These are phyloP conservation scores for Phytophthora crassamura DNA, from an alignment of 352 stramenopile species.

Conservation along the genomic window DNA sequence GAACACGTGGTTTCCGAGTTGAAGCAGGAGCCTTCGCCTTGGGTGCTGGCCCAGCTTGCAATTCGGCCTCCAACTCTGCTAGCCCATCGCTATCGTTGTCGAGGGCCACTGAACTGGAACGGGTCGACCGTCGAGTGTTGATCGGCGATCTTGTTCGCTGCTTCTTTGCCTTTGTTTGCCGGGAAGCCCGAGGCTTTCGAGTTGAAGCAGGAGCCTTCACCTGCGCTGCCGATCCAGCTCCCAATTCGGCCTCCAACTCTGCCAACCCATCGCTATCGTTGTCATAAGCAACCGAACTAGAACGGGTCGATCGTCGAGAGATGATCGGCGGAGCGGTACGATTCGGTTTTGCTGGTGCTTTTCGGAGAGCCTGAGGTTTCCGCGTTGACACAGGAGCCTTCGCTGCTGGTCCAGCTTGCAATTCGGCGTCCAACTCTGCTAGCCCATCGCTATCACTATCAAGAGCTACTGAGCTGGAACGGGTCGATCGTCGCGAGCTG, in stretches of 20 bases:
- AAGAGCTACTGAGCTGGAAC: conserved; percentile 36
- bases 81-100: conserved; percentile 60
- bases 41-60: conserved; percentile 25
- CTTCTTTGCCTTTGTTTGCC: not conserved
- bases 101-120: conserved; percentile 40
- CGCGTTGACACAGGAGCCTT: too few species aligned
- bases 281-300: conserved; percentile 31
- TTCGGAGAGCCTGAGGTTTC: too few species aligned
- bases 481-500: conserved; percentile 31
- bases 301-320: too few species aligned
- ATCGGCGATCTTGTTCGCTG: not conserved
- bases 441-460: conserved; percentile 64
- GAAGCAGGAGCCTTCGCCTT: not conserved
- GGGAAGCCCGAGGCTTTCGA: conserved; percentile 3
- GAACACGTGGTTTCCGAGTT: too few species aligned
- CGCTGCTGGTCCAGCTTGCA: conserved; percentile 16
- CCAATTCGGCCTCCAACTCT: conserved; percentile 55
- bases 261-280: conserved; percentile 59
- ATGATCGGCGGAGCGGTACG: too few species aligned
- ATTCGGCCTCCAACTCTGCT: conserved; percentile 54
- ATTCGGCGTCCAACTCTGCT: conserved; percentile 44
- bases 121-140: conserved; percentile 24
- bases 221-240: conserved; percentile 1
- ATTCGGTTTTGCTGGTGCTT: too few species aligned
- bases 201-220: not conserved